A percentile compares a stretch with the other conserved stretches of the same genome.
phyloP scores from a whole-genome alignment of 2,329 filamentous ascomycete species.

The Hypomyces rosellus region DNA sequence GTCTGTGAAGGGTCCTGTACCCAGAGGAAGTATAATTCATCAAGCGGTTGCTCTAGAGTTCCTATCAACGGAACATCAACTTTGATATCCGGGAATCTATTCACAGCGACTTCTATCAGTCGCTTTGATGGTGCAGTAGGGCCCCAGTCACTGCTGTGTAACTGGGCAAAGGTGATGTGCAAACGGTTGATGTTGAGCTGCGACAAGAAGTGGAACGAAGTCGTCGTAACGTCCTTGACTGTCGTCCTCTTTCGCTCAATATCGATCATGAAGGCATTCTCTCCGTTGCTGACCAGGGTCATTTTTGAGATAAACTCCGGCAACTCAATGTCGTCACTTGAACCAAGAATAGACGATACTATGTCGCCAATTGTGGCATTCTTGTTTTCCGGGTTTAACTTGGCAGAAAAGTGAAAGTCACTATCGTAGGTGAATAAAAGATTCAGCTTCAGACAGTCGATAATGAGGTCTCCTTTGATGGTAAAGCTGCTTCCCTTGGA shows the following conservation, averaged over 20 bases:
- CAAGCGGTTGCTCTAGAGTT: slow-evolving; percentile 26
- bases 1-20: slow-evolving; percentile 19
- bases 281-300: neutral
- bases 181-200: slow-evolving; percentile 9
- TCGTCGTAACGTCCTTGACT: neutral
- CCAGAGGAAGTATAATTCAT: slow-evolving; percentile 29
- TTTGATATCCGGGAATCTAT: slow-evolving; percentile 12
- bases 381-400: neutral
- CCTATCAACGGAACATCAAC: slow-evolving; percentile 25
- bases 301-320: slow-evolving; percentile 12
- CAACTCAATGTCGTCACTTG: slow-evolving; percentile 7
- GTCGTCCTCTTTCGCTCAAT: slow-evolving; percentile 2
- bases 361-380: slow-evolving; percentile 11
- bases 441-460: slow-evolving; percentile 9
- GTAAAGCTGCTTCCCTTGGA: slow-evolving; percentile 11
- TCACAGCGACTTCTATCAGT: slow-evolving; percentile 14
- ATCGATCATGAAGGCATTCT: slow-evolving; percentile 5
- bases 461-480: slow-evolving; percentile 12
- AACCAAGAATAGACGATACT: slow-evolving; percentile 6
- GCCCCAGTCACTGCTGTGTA: slow-evolving; percentile 11
- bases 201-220: slow-evolving; percentile 15
- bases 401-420: slow-evolving; percentile 10
- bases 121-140: slow-evolving; percentile 14
- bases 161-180: slow-evolving; percentile 10
- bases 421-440: slow-evolving; percentile 11